A percentile compares a stretch with the other conserved stretches of the same genome.
These are phyloP conservation scores for Neurospora sp. DNA, from an alignment of 495 filamentous ascomycete genomes.

Conservation along the genomic window DNA sequence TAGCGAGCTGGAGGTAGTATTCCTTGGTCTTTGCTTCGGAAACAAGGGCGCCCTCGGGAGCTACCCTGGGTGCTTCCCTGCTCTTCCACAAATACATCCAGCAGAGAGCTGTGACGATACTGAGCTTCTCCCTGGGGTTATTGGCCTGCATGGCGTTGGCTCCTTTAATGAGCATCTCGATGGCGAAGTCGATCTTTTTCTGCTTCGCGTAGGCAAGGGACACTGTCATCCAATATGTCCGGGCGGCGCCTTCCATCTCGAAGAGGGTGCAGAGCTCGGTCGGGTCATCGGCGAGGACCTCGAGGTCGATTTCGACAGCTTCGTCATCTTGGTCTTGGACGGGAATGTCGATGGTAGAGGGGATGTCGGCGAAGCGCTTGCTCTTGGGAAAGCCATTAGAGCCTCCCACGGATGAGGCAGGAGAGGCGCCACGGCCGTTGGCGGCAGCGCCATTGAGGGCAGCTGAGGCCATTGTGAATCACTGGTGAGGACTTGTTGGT, in stretches of 20 bases:
- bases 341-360: slow-evolving; percentile 80
- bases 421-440: slow-evolving; percentile 7
- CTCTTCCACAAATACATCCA: slow-evolving; percentile 93
- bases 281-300: slow-evolving; percentile 84
- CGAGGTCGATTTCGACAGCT: slow-evolving; percentile 84
- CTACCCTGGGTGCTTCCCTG: slow-evolving; percentile 73
- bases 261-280: slow-evolving; percentile 90
- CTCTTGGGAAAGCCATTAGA: slow-evolving; percentile 21
- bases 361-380: slow-evolving; percentile 78
- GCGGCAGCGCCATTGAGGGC: slow-evolving; percentile 14
- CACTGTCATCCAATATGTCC: slow-evolving; percentile 90
- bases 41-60: slow-evolving; percentile 45
- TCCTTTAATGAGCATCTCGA: slow-evolving; percentile 84
- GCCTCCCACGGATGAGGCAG: slow-evolving; percentile 13
- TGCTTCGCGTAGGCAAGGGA: slow-evolving; percentile 97
- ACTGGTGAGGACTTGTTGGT: background rate
- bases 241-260: slow-evolving; percentile 80
- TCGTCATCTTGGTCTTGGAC: slow-evolving; percentile 71
- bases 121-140: slow-evolving; percentile 73
- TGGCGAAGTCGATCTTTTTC: slow-evolving; percentile 81
- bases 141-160: slow-evolving; percentile 60
- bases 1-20: slow-evolving; percentile 82
- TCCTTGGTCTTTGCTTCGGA: slow-evolving; percentile 84
- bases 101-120: slow-evolving; percentile 71
- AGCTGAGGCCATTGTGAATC: slow-evolving; percentile 19